Percentiles rank a stretch among this genome's conserved stretches.
Evolutionary conservation across 2,329 filamentous ascomycete genomes (phyloP).

Genomic region (Xylariaceae sp.): DNA sequence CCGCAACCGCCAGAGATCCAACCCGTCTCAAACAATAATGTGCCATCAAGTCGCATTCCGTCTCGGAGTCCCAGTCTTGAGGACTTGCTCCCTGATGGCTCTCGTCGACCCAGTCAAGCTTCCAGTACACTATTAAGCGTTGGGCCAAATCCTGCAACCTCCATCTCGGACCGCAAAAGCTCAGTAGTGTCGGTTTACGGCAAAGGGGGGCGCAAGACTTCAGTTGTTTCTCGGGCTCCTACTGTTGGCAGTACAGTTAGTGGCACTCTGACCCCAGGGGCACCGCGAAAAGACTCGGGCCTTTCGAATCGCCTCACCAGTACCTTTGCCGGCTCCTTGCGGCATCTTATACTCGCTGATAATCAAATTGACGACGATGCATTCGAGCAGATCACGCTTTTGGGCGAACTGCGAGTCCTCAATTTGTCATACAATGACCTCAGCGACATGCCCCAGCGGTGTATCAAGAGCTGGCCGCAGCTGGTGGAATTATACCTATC

Average conservation of each 20-base stretch:
- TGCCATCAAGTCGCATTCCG: slow-evolving; percentile 44
- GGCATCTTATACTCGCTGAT: slow-evolving; percentile 83
- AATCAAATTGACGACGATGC: slow-evolving; percentile 93
- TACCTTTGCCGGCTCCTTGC: slow-evolving; percentile 82
- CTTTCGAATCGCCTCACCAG: slow-evolving; percentile 72
- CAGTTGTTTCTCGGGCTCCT: slow-evolving; percentile 62
- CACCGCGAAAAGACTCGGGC: slow-evolving; percentile 78
- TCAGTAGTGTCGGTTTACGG: slow-evolving; percentile 79
- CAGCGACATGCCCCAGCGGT: slow-evolving; percentile 83
- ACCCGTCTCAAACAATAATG: slow-evolving; percentile 33
- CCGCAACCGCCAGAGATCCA: slow-evolving; percentile 53
- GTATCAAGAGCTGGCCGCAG: slow-evolving; percentile 83
- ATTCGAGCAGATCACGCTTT: slow-evolving; percentile 80
- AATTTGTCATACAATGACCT: slow-evolving; percentile 95
- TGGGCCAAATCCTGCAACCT: slow-evolving; percentile 63
- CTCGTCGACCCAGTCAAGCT: slow-evolving; percentile 75
- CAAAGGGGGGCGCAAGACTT: slow-evolving; percentile 77
- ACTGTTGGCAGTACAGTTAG: slow-evolving; percentile 42
- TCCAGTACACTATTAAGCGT: slow-evolving; percentile 72
- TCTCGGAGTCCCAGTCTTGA: slow-evolving; percentile 68
- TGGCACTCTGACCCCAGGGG: slow-evolving; percentile 47
- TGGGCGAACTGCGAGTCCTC: slow-evolving; percentile 78
- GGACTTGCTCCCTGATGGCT: slow-evolving; percentile 57
- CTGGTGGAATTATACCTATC: slow-evolving; percentile 90
- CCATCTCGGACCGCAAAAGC: slow-evolving; percentile 63